These are phyloP conservation scores for Sonneratia caseolaris DNA, from an alignment of 345 rosid species.

Conservation along the genomic window DNA sequence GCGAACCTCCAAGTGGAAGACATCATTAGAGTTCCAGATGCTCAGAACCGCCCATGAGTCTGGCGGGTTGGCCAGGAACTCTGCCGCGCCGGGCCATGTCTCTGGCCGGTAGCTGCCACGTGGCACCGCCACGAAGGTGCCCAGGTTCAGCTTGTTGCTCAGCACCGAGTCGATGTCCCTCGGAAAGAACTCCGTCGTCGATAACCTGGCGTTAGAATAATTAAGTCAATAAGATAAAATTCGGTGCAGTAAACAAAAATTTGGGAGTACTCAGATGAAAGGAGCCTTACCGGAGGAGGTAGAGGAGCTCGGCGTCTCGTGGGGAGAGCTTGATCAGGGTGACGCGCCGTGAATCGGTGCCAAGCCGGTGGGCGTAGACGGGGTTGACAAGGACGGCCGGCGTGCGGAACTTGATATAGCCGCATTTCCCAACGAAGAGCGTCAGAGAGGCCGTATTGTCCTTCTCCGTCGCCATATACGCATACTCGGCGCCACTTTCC, in stretches of 20 bases:
- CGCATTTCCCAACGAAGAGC: slow-evolving; percentile 84
- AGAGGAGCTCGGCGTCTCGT: slow-evolving; percentile 57
- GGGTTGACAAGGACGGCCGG: slow-evolving; percentile 85
- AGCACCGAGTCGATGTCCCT: slow-evolving; percentile 80
- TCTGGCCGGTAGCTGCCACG: slow-evolving; percentile 22
- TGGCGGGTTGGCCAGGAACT: slow-evolving; percentile 61
- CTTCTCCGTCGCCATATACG: slow-evolving; percentile 90
- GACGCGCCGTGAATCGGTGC: slow-evolving; percentile 42
- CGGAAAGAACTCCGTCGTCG: slow-evolving; percentile 94
- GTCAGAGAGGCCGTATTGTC: slow-evolving; percentile 82
- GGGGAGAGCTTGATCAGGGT: slow-evolving; percentile 38
- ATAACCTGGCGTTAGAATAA: slow-evolving; percentile 25
- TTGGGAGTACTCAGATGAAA: too few relatives aligned
- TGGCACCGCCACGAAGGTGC: slow-evolving; percentile 74
- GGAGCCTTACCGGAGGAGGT: slow-evolving; percentile 24
- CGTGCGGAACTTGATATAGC: slow-evolving; percentile 85
- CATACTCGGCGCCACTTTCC: slow-evolving; percentile 68
- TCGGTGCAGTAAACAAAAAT: too few relatives aligned
- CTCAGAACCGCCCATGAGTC: slow-evolving; percentile 84
- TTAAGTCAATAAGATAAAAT: too few relatives aligned
- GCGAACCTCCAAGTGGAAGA: slow-evolving; percentile 62
- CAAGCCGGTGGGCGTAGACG: slow-evolving; percentile 64
- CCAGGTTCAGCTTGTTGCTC: slow-evolving; percentile 57
- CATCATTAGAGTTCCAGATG: slow-evolving; percentile 80
- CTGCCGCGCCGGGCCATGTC: slow-evolving; percentile 52